phyloP scores from a whole-genome alignment of 2,329 filamentous ascomycete genomes.

The Talaromyces pinophilus region DNA sequence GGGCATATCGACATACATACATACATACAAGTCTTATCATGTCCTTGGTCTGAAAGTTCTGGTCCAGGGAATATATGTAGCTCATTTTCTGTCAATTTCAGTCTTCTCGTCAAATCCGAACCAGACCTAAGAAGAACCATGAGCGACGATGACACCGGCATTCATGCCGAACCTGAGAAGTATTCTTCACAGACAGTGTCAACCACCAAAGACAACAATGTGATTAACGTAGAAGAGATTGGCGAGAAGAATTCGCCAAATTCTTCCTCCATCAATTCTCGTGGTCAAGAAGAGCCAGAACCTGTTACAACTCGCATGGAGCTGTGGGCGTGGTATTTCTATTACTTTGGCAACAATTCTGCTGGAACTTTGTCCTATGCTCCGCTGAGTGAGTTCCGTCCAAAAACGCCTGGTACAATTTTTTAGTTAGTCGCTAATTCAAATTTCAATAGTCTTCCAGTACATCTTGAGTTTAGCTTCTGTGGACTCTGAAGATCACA shows the following conservation, averaged over 20 bases:
- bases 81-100: neutral
- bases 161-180: neutral
- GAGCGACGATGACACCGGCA: neutral
- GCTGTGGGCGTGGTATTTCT: slow-evolving; percentile 8
- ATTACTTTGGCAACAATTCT: slow-evolving; percentile 14
- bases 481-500: slow-evolving; percentile 2
- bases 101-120: neutral
- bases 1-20: neutral
- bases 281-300: neutral
- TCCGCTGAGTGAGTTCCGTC: slow-evolving; percentile 1
- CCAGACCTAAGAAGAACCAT: neutral
- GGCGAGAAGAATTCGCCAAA: neutral
- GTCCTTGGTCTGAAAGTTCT: neutral
- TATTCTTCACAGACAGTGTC: neutral
- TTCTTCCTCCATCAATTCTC: neutral
- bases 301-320: slow-evolving; percentile 8
- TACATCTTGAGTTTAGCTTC: neutral
- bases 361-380: slow-evolving; percentile 11
- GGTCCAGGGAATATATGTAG: neutral
- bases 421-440: neutral
- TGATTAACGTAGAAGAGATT: neutral
- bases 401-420: neutral
- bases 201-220: slow-evolving; percentile 10
- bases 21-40: neutral
- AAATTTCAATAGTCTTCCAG: neutral